A percentile compares a stretch with the other conserved stretches of the same genome.
phyloP scores from a whole-genome alignment of 495 filamentous ascomycete species.

The Daldinia vernicosa region DNA sequence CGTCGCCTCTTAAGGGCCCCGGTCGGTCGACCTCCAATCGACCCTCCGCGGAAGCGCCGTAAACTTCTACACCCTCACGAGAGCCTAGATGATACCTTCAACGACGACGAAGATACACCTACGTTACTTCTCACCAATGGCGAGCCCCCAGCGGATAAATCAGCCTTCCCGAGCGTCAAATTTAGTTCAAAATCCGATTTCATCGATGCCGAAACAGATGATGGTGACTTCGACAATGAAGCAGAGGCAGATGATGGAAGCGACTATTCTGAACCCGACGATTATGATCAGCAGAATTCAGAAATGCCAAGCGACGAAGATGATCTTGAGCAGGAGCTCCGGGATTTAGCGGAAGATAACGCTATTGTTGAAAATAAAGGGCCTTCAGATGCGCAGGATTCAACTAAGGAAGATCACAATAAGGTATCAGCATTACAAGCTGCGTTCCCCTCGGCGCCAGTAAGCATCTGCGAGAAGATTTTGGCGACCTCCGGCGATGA shows the following conservation, averaged over 20 bases:
- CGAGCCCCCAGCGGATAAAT: constrained; percentile 24
- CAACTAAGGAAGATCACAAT: constrained; percentile 38
- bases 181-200: constrained; percentile 11
- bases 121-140: constrained; percentile 52
- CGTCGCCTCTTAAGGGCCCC: constrained; percentile 69
- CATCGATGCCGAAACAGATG: constrained; percentile 34
- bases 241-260: constrained; percentile 26
- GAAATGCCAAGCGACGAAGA: constrained; percentile 43
- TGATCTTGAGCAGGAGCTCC: constrained; percentile 39
- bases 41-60: constrained; percentile 76
- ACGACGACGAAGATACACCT: constrained; percentile 42
- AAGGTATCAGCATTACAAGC: constrained; percentile 47
- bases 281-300: constrained; percentile 36
- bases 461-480: constrained; percentile 41
- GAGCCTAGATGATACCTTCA: constrained; percentile 43
- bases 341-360: constrained; percentile 29
- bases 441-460: constrained; percentile 48
- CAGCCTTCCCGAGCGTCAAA: constrained; percentile 8
- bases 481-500: constrained; percentile 35
- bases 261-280: constrained; percentile 23
- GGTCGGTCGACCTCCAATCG: constrained; percentile 69
- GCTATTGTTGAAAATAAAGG: constrained; percentile 37
- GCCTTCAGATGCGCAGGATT: background rate
- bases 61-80: constrained; percentile 59
- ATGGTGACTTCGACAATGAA: constrained; percentile 43